Evolutionary conservation across 2,329 filamentous ascomycete genomes (phyloP), one percentile per base, ranked within the genome.

Genomic region (Nothophoma quercina): DNA sequence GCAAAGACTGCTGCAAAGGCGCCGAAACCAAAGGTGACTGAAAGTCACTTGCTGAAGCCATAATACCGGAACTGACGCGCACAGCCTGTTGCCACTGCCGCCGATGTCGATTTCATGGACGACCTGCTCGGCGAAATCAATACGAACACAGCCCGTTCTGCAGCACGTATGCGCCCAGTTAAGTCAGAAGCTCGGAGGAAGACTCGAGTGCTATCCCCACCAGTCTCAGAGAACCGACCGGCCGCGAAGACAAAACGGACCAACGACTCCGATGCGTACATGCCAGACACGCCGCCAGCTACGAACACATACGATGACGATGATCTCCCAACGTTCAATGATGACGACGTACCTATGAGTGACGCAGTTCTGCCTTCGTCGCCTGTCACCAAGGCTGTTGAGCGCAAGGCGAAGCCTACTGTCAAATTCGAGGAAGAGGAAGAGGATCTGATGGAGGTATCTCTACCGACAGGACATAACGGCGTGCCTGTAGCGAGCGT

Each of bases 61-160:
- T 5, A 5, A 8, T 19, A n/a, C 9, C 1, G 19, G 55, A 15
- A 44, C 65, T 74, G 42, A 76, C 53, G 56, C 12, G 1, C 19
- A 22, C 52, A 92, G 90, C 84, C 85, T 34, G 79, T 86, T 56
- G 90, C 89, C 66, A 96, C 91, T 5, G 88, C 93, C 64, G 93
- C 91, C 62, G 93, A 98, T 67, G 89, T 91, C 51, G 88, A 89
- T 50, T 99, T 98, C 75, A 85, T 99, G 75, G 85, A 86, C 15
- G 86, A 88, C 67, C 82, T 99, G 2, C 84, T 99, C 1, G 91
- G 87, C 55, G 91, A 97, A 74, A 90, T 99, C 48, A 91, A 97
- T 70, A 85, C 85, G 41, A 96, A 95, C 67, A 78, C 85, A 9
- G 80, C 87, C 22, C 79, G 84, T 16, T 70, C 76, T 19, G 77